These are phyloP conservation scores for Cyberlindnera lachancei DNA, from an alignment of 805 yeast species.

Conservation along the genomic window DNA sequence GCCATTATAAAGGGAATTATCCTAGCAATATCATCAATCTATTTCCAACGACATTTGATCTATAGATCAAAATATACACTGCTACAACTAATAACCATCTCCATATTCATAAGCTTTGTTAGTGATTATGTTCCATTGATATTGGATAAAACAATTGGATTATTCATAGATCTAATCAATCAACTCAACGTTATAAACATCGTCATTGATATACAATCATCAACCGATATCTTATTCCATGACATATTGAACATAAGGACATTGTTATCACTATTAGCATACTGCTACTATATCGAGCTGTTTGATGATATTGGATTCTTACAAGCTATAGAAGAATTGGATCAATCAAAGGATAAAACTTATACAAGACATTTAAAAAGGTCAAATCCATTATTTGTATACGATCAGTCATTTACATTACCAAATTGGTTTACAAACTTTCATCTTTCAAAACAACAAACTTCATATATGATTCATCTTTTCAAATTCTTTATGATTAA, in stretches of 20 bases:
- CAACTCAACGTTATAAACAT: background rate
- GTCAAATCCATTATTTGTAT: no score
- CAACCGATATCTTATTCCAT: background rate
- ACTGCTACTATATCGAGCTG: slow-evolving; percentile 3
- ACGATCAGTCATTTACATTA: no score
- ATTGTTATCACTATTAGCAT: slow-evolving; percentile 1
- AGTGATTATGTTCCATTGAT: no score
- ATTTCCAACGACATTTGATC: slow-evolving; percentile 12
- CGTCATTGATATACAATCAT: background rate
- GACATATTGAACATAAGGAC: slow-evolving; percentile 2
- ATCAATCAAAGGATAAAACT: background rate
- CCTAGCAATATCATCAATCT: slow-evolving; percentile 12
- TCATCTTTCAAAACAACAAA: slow-evolving; percentile 1
- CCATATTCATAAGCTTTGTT: no score
- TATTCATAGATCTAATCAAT: slow-evolving; percentile 1
- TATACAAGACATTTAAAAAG: background rate
- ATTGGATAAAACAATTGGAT: slow-evolving; percentile 1
- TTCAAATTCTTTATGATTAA: no score
- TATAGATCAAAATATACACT: slow-evolving; percentile 9
- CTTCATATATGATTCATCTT: slow-evolving; percentile 1
- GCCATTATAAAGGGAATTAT: slow-evolving; percentile 14
- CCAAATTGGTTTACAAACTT: slow-evolving; percentile 3
- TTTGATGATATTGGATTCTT: slow-evolving; percentile 2
- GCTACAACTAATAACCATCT: slow-evolving; percentile 4
- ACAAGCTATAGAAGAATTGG: background rate